Evolutionary conservation across 768 basidiomycete genomes (phyloP).

Genomic region (Pisolithus tinctorius): DNA sequence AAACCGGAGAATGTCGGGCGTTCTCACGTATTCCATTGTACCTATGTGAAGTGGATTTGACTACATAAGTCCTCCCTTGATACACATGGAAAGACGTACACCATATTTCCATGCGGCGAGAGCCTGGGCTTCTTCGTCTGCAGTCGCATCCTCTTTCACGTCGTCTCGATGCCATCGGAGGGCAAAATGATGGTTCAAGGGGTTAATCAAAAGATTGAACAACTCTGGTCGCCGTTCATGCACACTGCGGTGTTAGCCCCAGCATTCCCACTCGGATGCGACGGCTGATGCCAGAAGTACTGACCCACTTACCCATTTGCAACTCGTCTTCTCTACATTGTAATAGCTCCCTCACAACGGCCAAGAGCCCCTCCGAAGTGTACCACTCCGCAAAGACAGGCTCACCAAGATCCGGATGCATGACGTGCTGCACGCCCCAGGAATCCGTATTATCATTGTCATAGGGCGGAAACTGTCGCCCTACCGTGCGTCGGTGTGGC

Average conservation of each 20-base stretch:
- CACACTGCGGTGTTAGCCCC: no score
- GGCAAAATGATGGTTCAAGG: conserved; percentile 55
- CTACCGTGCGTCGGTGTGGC: conserved; percentile 64
- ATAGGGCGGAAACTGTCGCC: conserved; percentile 75
- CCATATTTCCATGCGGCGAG: conserved; percentile 59
- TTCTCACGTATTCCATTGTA: conserved; percentile 80
- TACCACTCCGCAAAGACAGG: conserved; percentile 62
- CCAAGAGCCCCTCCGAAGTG: conserved; percentile 43
- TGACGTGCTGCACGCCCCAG: conserved; percentile 78
- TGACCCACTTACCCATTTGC: conserved; percentile 57
- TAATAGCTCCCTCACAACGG: conserved; percentile 40
- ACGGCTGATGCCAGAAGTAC: no score
- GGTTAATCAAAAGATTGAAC: conserved; percentile 74
- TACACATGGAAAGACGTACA: conserved; percentile 33
- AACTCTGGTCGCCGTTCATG: conserved; percentile 35
- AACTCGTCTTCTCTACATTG: conserved; percentile 50
- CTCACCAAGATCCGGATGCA: conserved; percentile 69
- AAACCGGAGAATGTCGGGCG: background rate
- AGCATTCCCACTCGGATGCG: no score
- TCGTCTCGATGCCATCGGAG: conserved; percentile 80
- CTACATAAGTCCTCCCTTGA: background rate
- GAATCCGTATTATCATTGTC: conserved; percentile 53
- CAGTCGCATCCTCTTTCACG: conserved; percentile 48
- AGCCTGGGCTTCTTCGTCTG: conserved; percentile 53
- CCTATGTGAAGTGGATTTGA: conserved; percentile 30